phyloP scores from a whole-genome alignment of 2,329 filamentous ascomycete species.

The Aschersonia sp. region DNA sequence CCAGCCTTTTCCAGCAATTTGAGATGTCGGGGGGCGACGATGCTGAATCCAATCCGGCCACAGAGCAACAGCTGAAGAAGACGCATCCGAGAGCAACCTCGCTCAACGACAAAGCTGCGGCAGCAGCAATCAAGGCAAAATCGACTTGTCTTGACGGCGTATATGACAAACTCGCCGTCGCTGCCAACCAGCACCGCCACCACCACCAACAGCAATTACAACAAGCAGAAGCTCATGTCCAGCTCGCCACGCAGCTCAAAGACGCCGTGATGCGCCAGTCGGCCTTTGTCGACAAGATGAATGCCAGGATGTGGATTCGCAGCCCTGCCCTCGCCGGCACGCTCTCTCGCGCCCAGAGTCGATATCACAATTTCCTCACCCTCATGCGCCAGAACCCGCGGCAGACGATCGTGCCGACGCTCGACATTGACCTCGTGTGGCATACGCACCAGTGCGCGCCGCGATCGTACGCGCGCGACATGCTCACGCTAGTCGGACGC shows the following conservation, averaged over 20 bases:
- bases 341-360: constrained; percentile 15
- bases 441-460: constrained; percentile 26
- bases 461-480: constrained; percentile 10
- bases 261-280: constrained; percentile 21
- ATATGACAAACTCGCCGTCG: constrained; percentile 23
- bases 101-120: too few species aligned
- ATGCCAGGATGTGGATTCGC: constrained; percentile 21
- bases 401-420: constrained; percentile 21
- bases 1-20: constrained; percentile 5
- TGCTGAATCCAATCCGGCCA: too few species aligned
- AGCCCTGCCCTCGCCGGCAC: constrained; percentile 20
- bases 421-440: constrained; percentile 28
- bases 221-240: constrained; percentile 24
- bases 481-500: constrained; percentile 6
- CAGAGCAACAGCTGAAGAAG: too few species aligned
- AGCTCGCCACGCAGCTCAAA: constrained; percentile 7
- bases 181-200: constrained; percentile 6
- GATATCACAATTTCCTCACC: constrained; percentile 23
- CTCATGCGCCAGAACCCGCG: constrained; percentile 15
- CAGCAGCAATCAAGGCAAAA: too few species aligned
- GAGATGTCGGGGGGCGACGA: background rate
- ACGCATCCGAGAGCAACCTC: too few species aligned
- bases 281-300: constrained; percentile 26
- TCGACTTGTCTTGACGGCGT: too few species aligned
- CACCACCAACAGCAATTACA: constrained; percentile 19